phyloP scores from a whole-genome alignment of 106 monocot species.

The Dendrobium nobile region DNA sequence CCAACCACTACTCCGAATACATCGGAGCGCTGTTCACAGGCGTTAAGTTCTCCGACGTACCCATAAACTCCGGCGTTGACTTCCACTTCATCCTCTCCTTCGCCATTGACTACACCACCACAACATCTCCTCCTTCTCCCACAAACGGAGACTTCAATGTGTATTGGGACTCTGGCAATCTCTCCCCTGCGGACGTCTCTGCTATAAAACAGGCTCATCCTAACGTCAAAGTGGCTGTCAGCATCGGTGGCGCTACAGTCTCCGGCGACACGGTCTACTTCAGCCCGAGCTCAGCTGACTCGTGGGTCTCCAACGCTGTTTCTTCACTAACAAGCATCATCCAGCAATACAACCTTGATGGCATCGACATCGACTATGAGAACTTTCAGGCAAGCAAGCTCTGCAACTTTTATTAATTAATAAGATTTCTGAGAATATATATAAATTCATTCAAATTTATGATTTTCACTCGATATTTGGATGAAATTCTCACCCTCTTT shows the following conservation, averaged over 20 bases:
- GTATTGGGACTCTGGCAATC: constrained; percentile 25
- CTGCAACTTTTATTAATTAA: not conserved
- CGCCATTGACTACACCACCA: constrained; percentile 20
- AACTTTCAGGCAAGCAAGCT: constrained; percentile 4
- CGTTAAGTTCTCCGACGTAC: constrained; percentile 25
- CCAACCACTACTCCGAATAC: constrained; percentile 13
- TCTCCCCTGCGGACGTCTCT: constrained; percentile 12
- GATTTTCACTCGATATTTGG: no score
- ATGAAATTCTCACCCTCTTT: no score
- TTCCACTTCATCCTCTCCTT: constrained; percentile 29
- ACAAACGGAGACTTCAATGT: constrained; percentile 25
- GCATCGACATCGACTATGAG: constrained; percentile 28
- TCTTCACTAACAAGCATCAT: constrained; percentile 24
- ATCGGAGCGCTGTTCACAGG: constrained; percentile 11
- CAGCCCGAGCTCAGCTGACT: constrained; percentile 10
- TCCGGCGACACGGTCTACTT: not conserved
- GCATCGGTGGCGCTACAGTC: constrained; percentile 17
- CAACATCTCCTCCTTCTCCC: constrained; percentile 3
- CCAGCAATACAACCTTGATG: constrained; percentile 18
- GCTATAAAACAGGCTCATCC: constrained; percentile 13
- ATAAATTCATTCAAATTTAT: no score
- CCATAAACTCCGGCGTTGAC: constrained; percentile 14
- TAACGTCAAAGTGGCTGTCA: constrained; percentile 24
- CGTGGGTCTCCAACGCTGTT: constrained; percentile 28
- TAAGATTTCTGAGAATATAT: not conserved